These are phyloP conservation scores for Stephanodiscus triporus DNA, from an alignment of 108 stramenopile species.

Conservation along the genomic window DNA sequence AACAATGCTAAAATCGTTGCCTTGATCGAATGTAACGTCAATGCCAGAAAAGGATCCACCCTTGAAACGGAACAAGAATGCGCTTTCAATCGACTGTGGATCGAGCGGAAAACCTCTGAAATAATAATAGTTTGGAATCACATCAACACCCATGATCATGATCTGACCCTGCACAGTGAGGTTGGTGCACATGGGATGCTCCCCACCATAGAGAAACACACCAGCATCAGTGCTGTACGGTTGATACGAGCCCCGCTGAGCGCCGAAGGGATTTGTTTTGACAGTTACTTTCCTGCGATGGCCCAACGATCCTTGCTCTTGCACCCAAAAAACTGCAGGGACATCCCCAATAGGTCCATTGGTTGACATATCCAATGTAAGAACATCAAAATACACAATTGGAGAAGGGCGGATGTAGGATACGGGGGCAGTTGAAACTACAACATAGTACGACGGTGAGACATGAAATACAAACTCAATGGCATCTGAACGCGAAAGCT, in stretches of 20 bases:
- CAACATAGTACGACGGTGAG: constrained; percentile 26
- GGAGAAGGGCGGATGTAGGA: constrained; percentile 24
- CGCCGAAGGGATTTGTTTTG: constrained; percentile 21
- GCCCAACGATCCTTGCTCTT: constrained; percentile 8
- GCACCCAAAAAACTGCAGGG: constrained; percentile 28
- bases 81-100: constrained; percentile 2
- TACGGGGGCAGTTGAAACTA: constrained; percentile 6
- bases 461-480: not conserved
- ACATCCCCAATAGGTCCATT: constrained; percentile 10
- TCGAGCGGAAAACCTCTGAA: constrained; percentile 19
- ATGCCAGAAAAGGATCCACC: constrained; percentile 30
- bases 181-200: constrained; percentile 24
- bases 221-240: constrained; percentile 33
- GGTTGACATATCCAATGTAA: constrained; percentile 8
- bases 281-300: constrained; percentile 31
- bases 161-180: constrained; percentile 26
- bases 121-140: constrained; percentile 12
- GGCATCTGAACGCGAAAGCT: constrained; percentile 5
- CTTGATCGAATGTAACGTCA: constrained; percentile 17
- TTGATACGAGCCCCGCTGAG: constrained; percentile 3
- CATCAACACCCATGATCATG: constrained; percentile 15
- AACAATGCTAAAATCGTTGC: not conserved
- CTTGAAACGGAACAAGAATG: constrained; percentile 7
- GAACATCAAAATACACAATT: constrained; percentile 17
- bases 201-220: constrained; percentile 24